Base-by-base conservation (phyloP, 768 basidiomycete genomes). In the Agrocybe chaxingu region DNA sequence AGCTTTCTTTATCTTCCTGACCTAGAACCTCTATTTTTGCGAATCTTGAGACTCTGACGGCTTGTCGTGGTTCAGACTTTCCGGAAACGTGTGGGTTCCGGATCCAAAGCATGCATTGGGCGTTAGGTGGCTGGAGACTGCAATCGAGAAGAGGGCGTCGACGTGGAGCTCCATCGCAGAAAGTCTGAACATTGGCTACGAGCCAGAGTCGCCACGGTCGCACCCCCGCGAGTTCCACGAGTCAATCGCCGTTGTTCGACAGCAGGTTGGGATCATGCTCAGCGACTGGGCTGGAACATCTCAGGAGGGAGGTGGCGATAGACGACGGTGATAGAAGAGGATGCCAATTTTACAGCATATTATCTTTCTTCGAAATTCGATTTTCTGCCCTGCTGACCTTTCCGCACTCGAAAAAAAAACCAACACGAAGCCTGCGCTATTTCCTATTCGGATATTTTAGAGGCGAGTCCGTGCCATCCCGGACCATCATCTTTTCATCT, bases 71-170 rank as follows among this genome's bases (percentile, higher is more conserved):
- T 58, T 55, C 48, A 56, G 57, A 47, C 48, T 60, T 13, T 50
- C 56, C 18, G 56, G 54, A 11, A 58, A 52, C 37, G 43, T 57
- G 4, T 63, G 62, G 62, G 54, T 70, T 29, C 68, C 68, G 10
- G 68, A 70, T 50, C 64, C 65, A 1, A 43, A 50, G 32, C 54
- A 64, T 39, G 19, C 47, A 8, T 32, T 48, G 19, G 66, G 64
- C 4, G 47, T 46, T 6, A 42, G 50, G 38, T 69, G 67, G 67
- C 47, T 65, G 6, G 54, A 58, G 3, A 57, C 53, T 40, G 48
- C 62, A n/a, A 50, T 48, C 8, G 50, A 53, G n/a, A 60, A 61
- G 44, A 50, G 51, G 12, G 54, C 61, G 39, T 61, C 63, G 7
- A 52, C 48, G 24, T 65, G 63, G 64, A 57, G 47, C 30, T 42